Conservation (phyloP, 352 stramenopile genomes). For the Globisporangium middletonii region DNA sequence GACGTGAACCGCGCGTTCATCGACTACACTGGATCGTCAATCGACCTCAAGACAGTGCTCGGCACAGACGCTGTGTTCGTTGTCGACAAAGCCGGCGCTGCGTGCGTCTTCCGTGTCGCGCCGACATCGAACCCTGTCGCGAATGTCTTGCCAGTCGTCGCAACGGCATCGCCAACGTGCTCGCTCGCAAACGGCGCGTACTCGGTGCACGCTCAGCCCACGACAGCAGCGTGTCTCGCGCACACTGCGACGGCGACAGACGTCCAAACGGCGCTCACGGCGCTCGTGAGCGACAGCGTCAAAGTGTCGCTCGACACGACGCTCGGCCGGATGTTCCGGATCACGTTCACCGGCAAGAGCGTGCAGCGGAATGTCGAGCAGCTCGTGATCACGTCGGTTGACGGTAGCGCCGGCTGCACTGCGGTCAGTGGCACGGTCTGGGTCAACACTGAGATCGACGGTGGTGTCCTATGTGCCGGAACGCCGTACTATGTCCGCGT, state of each 20-base stretch:
- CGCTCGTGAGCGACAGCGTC: slow-evolving; percentile 52
- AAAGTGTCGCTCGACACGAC: slow-evolving; percentile 50
- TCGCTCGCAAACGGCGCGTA: slow-evolving; percentile 32
- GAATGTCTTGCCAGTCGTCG: slow-evolving; percentile 34
- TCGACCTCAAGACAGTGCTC: slow-evolving; percentile 64
- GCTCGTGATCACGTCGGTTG: slow-evolving; percentile 37
- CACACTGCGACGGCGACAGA: slow-evolving; percentile 19
- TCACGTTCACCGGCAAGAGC: slow-evolving; percentile 87
- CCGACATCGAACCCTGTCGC: slow-evolving; percentile 23
- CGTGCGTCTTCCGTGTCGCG: slow-evolving; percentile 55
- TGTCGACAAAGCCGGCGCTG: slow-evolving; percentile 31
- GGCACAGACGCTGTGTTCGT: slow-evolving; percentile 70
- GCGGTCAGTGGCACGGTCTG: slow-evolving; percentile 48
- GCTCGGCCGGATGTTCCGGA: slow-evolving; percentile 56
- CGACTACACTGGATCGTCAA: slow-evolving; percentile 43
- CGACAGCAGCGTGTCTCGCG: slow-evolving; percentile 34
- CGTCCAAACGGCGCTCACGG: slow-evolving; percentile 28
- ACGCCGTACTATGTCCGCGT: slow-evolving; percentile 89
- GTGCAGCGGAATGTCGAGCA: slow-evolving; percentile 27
- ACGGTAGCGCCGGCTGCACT: slow-evolving; percentile 54
- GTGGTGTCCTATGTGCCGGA: slow-evolving; percentile 69
- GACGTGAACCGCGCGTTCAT: slow-evolving; percentile 38
- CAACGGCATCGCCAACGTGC: slow-evolving; percentile 23
- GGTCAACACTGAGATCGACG: slow-evolving; percentile 72
- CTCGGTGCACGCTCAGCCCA: slow-evolving; percentile 44